Percentiles rank a stretch among this genome's conserved stretches.
Conservation (phyloP, 1,284 basidiomycete genomes). For the Vanrija sp. region DNA sequence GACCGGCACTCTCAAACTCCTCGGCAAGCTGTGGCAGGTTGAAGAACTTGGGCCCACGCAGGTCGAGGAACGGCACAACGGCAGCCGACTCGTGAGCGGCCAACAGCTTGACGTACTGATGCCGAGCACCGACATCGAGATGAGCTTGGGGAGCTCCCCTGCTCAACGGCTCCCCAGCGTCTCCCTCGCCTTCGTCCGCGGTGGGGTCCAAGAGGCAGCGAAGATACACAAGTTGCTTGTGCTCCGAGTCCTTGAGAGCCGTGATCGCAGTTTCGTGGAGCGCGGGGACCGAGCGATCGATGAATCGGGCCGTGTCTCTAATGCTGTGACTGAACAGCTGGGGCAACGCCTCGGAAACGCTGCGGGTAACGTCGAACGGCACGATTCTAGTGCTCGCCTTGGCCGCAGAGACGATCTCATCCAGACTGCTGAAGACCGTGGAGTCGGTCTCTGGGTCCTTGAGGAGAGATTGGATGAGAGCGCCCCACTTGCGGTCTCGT, state of each 20-base stretch:
- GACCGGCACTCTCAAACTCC: constrained; percentile 63
- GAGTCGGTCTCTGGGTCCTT: constrained; percentile 65
- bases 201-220: constrained; percentile 66
- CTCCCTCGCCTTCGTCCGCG: constrained; percentile 43
- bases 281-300: constrained; percentile 65
- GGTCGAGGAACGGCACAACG: constrained; percentile 65
- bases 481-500: constrained; percentile 70
- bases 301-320: constrained; percentile 64
- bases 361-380: constrained; percentile 53
- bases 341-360: constrained; percentile 59
- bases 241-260: constrained; percentile 43
- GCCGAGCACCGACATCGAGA: constrained; percentile 55
- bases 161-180: constrained; percentile 26
- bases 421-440: constrained; percentile 61
- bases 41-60: constrained; percentile 57
- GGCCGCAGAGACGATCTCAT: constrained; percentile 55
- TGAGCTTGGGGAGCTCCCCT: constrained; percentile 24
- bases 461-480: constrained; percentile 67
- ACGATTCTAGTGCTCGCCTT: neutral
- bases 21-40: constrained; percentile 60
- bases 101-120: constrained; percentile 66
- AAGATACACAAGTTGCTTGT: constrained; percentile 72
- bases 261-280: constrained; percentile 57
- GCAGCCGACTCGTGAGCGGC: constrained; percentile 64
- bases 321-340: constrained; percentile 63